Conservation (phyloP, 2,329 filamentous ascomycete species). For the Diatrype stigma region DNA sequence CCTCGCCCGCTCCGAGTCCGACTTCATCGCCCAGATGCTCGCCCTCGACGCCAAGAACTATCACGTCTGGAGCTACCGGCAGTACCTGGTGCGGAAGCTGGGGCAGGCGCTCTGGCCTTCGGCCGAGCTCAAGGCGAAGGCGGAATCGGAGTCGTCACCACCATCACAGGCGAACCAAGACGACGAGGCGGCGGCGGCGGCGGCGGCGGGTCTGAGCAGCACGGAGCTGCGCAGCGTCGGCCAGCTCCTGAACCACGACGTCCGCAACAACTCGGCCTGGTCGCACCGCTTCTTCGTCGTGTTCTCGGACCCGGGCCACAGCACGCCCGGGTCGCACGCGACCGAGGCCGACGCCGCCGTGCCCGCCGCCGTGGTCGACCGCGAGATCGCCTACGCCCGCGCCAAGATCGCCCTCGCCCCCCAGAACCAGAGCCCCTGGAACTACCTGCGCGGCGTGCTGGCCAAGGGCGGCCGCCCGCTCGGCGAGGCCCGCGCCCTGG, state of each 20-base stretch:
- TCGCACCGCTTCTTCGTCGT: slow-evolving; percentile 94
- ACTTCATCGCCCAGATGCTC: slow-evolving; percentile 78
- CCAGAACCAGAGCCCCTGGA: slow-evolving; percentile 94
- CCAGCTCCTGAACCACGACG: slow-evolving; percentile 68
- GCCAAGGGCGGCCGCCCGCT: slow-evolving; percentile 57
- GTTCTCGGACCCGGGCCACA: slow-evolving; percentile 58
- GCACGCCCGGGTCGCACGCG: slow-evolving; percentile 43
- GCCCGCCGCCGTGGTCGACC: slow-evolving; percentile 60
- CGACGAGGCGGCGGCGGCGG: slow-evolving; percentile 18
- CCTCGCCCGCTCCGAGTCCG: slow-evolving; percentile 62
- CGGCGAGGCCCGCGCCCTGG: slow-evolving; percentile 43
- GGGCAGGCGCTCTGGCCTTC: slow-evolving; percentile 59
- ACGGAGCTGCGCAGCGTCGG: slow-evolving; percentile 70
- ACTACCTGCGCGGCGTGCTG: slow-evolving; percentile 77
- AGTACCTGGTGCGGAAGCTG: slow-evolving; percentile 62
- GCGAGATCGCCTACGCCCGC: slow-evolving; percentile 73
- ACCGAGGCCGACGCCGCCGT: slow-evolving; percentile 53
- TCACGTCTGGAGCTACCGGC: slow-evolving; percentile 95
- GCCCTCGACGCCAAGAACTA: slow-evolving; percentile 92
- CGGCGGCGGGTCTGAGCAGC: too few relatives aligned
- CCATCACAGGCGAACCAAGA: slow-evolving; percentile 39
- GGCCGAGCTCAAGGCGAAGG: slow-evolving; percentile 17
- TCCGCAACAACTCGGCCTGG: slow-evolving; percentile 97
- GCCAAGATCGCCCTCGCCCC: slow-evolving; percentile 73
- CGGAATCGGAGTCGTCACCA: too few relatives aligned